phyloP scores from a whole-genome alignment of 2,329 filamentous ascomycete genomes.

The Calonectria pseudoturangicola region DNA sequence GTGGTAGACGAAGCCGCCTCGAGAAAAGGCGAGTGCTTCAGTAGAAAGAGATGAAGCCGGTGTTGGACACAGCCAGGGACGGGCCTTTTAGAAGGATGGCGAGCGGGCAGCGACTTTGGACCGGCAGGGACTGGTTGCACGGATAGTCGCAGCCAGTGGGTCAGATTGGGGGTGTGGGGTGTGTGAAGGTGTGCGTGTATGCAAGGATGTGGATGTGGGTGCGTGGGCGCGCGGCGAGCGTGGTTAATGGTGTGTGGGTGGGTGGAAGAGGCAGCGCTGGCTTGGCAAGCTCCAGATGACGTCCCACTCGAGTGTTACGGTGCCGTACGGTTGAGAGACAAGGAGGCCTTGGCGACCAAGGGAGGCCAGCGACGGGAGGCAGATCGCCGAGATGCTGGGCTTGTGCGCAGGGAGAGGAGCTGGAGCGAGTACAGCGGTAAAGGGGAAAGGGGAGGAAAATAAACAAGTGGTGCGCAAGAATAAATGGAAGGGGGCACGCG shows the following conservation, averaged over 20 bases:
- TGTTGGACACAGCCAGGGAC: constrained; percentile 49
- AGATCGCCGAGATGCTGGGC: constrained; percentile 21
- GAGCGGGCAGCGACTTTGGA: constrained; percentile 48
- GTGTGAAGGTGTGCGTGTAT: constrained; percentile 39
- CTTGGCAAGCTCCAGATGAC: constrained; percentile 54
- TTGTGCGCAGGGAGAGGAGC: constrained; percentile 16
- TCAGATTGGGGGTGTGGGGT: constrained; percentile 31
- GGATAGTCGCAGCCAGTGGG: constrained; percentile 49
- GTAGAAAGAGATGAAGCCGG: constrained; percentile 46
- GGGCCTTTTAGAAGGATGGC: constrained; percentile 52
- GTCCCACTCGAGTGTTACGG: constrained; percentile 44
- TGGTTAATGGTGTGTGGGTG: constrained; percentile 45
- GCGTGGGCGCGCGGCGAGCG: constrained; percentile 36
- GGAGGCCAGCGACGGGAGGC: constrained; percentile 19
- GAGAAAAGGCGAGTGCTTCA: constrained; percentile 38
- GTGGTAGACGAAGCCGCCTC: constrained; percentile 41
- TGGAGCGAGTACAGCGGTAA: constrained; percentile 10
- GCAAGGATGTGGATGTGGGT: constrained; percentile 41
- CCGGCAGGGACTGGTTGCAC: constrained; percentile 51
- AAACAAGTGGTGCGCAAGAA: constrained; percentile 23
- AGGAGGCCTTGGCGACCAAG: constrained; percentile 33
- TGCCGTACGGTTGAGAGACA: constrained; percentile 31
- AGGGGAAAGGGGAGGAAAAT: neutral
- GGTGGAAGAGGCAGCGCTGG: constrained; percentile 43
- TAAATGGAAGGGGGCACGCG: constrained; percentile 30